Evolutionary conservation across 768 basidiomycete species (phyloP).

Genomic region (Neoboletus subvelutipes): DNA sequence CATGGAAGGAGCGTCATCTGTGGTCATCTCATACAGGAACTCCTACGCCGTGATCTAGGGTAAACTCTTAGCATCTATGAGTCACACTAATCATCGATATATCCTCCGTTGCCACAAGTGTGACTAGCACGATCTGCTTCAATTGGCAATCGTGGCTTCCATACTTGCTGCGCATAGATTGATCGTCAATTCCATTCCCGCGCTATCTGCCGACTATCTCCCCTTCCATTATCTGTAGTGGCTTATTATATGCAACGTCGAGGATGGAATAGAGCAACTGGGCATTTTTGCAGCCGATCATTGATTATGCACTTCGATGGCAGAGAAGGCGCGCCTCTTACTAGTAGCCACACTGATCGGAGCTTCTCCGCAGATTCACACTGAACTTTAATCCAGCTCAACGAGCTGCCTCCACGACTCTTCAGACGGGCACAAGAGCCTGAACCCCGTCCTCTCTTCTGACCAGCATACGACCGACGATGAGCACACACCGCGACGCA

Average conservation of each 20-base stretch:
- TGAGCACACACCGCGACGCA: background rate
- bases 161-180: background rate
- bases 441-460: background rate
- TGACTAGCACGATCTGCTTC: background rate
- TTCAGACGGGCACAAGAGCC: background rate
- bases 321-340: background rate
- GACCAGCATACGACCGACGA: background rate
- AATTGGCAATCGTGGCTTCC: background rate
- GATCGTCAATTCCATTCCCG: background rate
- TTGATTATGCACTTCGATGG: background rate
- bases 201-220: background rate
- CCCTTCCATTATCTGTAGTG: background rate
- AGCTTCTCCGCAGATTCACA: background rate
- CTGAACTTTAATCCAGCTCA: background rate
- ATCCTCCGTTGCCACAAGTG: background rate
- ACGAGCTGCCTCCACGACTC: background rate
- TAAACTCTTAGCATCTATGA: background rate
- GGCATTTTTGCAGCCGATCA: background rate
- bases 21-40: background rate
- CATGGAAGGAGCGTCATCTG: background rate
- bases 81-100: background rate
- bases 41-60: background rate
- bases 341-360: constrained; percentile 2
- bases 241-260: background rate
- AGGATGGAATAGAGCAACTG: background rate